These are phyloP conservation scores for Fusarium domesticum DNA, from an alignment of 2,329 filamentous ascomycete species.

Conservation along the genomic window DNA sequence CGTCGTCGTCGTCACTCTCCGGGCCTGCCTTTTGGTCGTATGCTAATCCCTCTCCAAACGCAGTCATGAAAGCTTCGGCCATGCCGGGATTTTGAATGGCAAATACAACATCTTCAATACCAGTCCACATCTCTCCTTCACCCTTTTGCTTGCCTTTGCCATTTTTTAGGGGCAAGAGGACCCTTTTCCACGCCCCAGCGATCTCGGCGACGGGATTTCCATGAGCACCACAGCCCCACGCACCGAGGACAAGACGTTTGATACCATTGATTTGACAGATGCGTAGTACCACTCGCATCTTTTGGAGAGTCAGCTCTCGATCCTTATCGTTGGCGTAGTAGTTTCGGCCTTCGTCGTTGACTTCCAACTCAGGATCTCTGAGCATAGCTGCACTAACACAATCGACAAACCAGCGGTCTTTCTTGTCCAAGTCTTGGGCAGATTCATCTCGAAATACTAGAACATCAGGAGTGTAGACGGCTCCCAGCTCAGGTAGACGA, in stretches of 20 bases:
- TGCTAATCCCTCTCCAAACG: conserved; percentile 40
- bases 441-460: conserved; percentile 52
- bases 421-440: conserved; percentile 37
- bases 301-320: conserved; percentile 47
- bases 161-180: conserved; percentile 22
- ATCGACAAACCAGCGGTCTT: conserved; percentile 57
- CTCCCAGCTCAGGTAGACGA: conserved; percentile 56
- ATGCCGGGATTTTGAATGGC: conserved; percentile 53
- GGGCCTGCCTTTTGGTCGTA: neutral
- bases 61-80: conserved; percentile 49
- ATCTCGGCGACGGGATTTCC: conserved; percentile 60
- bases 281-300: conserved; percentile 58
- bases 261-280: conserved; percentile 46
- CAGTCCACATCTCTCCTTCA: conserved; percentile 19
- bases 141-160: conserved; percentile 14
- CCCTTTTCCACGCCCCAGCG: conserved; percentile 49
- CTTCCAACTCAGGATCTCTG: conserved; percentile 52
- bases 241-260: conserved; percentile 54
- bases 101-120: conserved; percentile 50
- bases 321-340: conserved; percentile 47
- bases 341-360: conserved; percentile 30
- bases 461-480: conserved; percentile 56
- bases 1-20: neutral
- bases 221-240: conserved; percentile 64
- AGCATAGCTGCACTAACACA: conserved; percentile 58